phyloP scores from a whole-genome alignment of 75 land plant genomes.

The Cryptomeria japonica region DNA sequence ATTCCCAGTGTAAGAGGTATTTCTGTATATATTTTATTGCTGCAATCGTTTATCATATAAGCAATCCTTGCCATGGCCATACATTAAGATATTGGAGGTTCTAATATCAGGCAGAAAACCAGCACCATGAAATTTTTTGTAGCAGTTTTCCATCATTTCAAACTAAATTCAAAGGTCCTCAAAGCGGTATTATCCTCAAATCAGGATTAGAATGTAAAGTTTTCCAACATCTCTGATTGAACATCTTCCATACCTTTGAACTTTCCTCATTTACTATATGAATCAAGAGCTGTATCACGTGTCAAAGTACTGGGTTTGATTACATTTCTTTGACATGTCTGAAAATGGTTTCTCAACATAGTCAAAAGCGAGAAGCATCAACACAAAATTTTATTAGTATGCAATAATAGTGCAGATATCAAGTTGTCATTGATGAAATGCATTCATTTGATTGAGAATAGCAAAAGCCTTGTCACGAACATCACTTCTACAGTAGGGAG shows the following conservation, averaged over 20 bases:
- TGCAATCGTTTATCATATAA: constrained; percentile 68
- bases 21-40: constrained; percentile 81
- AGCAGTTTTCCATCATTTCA: constrained; percentile 81
- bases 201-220: constrained; percentile 55
- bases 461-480: constrained; percentile 57
- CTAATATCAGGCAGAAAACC: constrained; percentile 60
- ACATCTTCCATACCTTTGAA: constrained; percentile 66
- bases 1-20: constrained; percentile 69
- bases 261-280: constrained; percentile 76
- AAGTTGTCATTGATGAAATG: constrained; percentile 47
- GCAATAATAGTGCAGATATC: constrained; percentile 77
- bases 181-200: constrained; percentile 75
- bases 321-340: constrained; percentile 56
- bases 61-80: constrained; percentile 71
- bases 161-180: constrained; percentile 77
- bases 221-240: constrained; percentile 46
- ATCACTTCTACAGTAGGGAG: constrained; percentile 73
- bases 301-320: constrained; percentile 77
- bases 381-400: constrained; percentile 74
- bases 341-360: constrained; percentile 45
- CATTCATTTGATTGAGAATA: constrained; percentile 64
- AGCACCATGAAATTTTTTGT: constrained; percentile 57
- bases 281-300: constrained; percentile 77
- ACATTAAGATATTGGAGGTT: constrained; percentile 76
- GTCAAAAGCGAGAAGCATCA: constrained; percentile 44